phyloP scores from a whole-genome alignment of 345 rosid species.

The Citrus glauca region DNA sequence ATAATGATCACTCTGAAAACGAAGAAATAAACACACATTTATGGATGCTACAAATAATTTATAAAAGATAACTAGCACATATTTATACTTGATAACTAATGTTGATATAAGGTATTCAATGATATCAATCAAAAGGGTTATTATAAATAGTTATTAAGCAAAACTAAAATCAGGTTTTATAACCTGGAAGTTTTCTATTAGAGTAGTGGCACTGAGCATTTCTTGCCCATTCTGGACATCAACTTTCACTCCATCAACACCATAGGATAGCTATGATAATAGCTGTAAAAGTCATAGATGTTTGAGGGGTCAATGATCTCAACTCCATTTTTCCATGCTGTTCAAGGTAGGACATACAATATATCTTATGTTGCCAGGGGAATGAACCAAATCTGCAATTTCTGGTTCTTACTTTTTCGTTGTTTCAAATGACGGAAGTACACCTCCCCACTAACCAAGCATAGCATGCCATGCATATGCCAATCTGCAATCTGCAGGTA shows the following conservation, averaged over 20 bases:
- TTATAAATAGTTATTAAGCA: not conserved
- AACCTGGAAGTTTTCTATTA: not conserved
- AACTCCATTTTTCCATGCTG: conserved; percentile 37
- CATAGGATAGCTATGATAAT: conserved; percentile 41
- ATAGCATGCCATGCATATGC: conserved; percentile 60
- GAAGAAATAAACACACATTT: not conserved
- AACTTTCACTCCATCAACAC: conserved; percentile 48
- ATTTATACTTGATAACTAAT: not conserved
- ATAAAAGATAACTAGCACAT: not conserved
- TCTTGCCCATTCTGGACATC: conserved; percentile 50
- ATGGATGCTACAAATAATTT: conserved; percentile 22
- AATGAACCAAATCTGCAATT: conserved; percentile 40
- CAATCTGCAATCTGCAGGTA: conserved; percentile 43
- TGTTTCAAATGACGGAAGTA: conserved; percentile 39
- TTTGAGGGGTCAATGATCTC: conserved; percentile 39
- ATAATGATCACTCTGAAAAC: conserved; percentile 43
- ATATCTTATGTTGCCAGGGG: conserved; percentile 38
- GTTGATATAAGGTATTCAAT: not conserved
- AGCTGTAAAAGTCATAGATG: conserved; percentile 36
- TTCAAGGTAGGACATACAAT: conserved; percentile 34
- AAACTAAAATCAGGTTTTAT: too few relatives aligned
- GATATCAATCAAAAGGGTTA: not conserved
- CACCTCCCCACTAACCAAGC: conserved; percentile 64
- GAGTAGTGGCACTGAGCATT: conserved; percentile 20
- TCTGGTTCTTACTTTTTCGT: conserved; percentile 49